These are phyloP conservation scores for Glycine latifolia DNA, from an alignment of 306 rosid species.

Conservation along the genomic window DNA sequence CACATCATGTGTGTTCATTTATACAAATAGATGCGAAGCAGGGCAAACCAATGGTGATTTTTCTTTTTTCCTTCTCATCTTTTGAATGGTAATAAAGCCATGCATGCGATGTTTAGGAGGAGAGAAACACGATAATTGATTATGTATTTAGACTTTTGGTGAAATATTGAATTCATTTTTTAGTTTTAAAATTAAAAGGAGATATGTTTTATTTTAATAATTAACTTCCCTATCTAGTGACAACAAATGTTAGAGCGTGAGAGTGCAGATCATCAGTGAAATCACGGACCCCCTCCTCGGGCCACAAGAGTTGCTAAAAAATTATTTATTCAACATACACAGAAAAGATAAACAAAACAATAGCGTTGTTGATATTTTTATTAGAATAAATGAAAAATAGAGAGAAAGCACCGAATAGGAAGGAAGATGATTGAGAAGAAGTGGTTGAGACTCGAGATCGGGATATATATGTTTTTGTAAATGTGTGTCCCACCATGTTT, in stretches of 20 bases:
- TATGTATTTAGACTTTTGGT: too few species aligned
- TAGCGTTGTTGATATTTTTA: too few species aligned
- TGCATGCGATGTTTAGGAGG: conserved; percentile 21
- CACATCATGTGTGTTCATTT: neutral
- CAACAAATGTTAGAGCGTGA: conserved; percentile 36
- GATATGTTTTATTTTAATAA: neutral
- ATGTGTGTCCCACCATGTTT: conserved; percentile 50
- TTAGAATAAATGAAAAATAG: too few species aligned
- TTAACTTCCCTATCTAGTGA: neutral
- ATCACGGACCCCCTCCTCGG: neutral
- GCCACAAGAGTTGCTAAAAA: conserved; percentile 9
- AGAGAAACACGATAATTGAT: conserved; percentile 13
- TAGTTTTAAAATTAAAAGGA: neutral
- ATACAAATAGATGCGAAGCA: conserved; percentile 11
- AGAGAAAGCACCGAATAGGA: too few species aligned
- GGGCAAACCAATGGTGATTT: neutral
- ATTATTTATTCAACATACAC: neutral
- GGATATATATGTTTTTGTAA: neutral
- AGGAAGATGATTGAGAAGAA: too few species aligned
- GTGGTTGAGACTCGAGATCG: conserved; percentile 44
- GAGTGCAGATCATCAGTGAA: conserved; percentile 21
- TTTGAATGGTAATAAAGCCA: conserved; percentile 13
- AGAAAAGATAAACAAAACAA: neutral
- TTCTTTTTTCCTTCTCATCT: neutral
- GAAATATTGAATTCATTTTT: neutral